Evolutionary conservation across 495 filamentous ascomycete genomes (phyloP).

Genomic region (Neurospora sp.): DNA sequence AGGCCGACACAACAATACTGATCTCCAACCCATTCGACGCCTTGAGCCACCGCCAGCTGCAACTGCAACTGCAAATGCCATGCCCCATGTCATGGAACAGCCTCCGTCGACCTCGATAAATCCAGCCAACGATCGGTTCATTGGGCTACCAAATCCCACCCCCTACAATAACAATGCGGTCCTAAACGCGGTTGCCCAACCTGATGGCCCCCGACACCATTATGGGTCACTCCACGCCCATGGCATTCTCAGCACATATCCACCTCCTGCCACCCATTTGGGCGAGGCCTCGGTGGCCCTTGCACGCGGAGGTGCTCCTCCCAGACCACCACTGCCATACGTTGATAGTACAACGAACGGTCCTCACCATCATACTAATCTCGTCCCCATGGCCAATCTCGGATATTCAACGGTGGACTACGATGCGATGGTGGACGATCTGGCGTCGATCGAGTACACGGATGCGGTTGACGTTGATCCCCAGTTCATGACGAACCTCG

Average conservation of each 20-base stretch:
- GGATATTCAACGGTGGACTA: conserved; percentile 26
- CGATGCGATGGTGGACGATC: conserved; percentile 53
- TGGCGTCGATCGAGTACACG: conserved; percentile 51
- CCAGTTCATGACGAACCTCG: conserved; percentile 46
- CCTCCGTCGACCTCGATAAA: not conserved
- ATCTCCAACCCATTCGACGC: not conserved
- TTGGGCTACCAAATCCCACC: not conserved
- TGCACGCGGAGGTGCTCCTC: not conserved
- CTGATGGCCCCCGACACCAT: not conserved
- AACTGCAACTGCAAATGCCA: not conserved
- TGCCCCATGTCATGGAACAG: not conserved
- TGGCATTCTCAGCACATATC: not conserved
- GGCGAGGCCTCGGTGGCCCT: not conserved
- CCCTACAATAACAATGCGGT: not conserved
- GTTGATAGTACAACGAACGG: not conserved
- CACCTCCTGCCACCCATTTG: not conserved
- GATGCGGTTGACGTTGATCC: conserved; percentile 38
- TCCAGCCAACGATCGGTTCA: not conserved
- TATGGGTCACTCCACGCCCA: not conserved
- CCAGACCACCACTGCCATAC: not conserved
- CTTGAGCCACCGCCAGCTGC: not conserved
- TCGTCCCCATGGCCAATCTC: not conserved
- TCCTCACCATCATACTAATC: not conserved
- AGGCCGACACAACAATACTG: not conserved
- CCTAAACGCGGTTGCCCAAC: not conserved